These are phyloP conservation scores for Fusarium buharicum DNA, from an alignment of 2,329 filamentous ascomycete species.

Conservation along the genomic window DNA sequence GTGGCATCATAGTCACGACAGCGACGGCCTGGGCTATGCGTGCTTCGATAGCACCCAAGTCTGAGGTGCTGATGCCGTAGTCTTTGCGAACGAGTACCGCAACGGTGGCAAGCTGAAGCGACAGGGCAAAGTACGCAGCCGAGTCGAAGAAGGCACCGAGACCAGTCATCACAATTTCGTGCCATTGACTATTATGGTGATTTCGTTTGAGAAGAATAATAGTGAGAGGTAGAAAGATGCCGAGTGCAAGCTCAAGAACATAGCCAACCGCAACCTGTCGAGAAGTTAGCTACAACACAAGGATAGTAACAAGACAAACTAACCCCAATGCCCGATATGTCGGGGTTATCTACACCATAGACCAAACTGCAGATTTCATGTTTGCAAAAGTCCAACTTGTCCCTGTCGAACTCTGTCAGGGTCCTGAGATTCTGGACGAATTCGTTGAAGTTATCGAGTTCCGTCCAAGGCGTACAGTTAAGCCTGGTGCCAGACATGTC, in stretches of 20 bases:
- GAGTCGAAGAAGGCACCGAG: slow-evolving; percentile 33
- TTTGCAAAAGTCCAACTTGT: slow-evolving; percentile 8
- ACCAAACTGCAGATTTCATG: slow-evolving; percentile 31
- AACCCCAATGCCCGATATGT: slow-evolving; percentile 42
- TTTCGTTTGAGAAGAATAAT: slow-evolving; percentile 7
- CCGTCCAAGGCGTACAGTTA: slow-evolving; percentile 7
- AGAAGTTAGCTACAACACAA: not conserved
- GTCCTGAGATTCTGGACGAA: slow-evolving; percentile 13
- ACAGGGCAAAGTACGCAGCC: slow-evolving; percentile 38
- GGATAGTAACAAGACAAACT: slow-evolving; percentile 7
- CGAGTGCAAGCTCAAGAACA: slow-evolving; percentile 16
- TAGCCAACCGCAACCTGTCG: slow-evolving; percentile 27
- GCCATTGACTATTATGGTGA: not conserved
- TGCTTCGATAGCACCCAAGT: slow-evolving; percentile 41
- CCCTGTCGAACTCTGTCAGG: slow-evolving; percentile 4
- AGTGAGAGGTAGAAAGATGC: slow-evolving; percentile 4
- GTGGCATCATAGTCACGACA: slow-evolving; percentile 39
- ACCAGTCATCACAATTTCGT: slow-evolving; percentile 4
- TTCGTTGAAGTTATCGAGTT: slow-evolving; percentile 22
- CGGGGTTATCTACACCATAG: slow-evolving; percentile 37
- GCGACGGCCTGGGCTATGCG: slow-evolving; percentile 35
- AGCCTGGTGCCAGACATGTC: not conserved
- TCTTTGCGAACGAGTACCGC: slow-evolving; percentile 39
- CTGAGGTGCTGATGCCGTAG: slow-evolving; percentile 35
- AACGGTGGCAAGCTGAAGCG: slow-evolving; percentile 38